A percentile compares a stretch with the other conserved stretches of the same genome.
Evolutionary conservation across 305 asterid species (phyloP).

Genomic region (Fraxinus floribunda): DNA sequence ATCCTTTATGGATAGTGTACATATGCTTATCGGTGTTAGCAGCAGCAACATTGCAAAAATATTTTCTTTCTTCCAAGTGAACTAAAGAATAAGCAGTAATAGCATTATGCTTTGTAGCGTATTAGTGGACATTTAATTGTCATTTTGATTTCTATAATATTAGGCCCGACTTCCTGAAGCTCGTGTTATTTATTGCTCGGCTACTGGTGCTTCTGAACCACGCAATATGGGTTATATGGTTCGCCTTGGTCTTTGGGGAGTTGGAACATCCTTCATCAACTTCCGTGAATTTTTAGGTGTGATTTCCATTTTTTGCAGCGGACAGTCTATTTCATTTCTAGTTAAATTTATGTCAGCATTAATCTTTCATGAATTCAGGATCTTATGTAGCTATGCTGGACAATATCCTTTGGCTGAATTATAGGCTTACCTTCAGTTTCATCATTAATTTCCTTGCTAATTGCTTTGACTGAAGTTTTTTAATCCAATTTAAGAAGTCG

Average conservation of each 20-base stretch:
- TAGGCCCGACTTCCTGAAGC: slow-evolving; percentile 98
- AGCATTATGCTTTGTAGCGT: slow-evolving; percentile 11
- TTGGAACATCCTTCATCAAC: slow-evolving; percentile 81
- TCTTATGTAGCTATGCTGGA: neutral
- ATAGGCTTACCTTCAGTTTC: slow-evolving; percentile 8
- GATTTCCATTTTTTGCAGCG: slow-evolving; percentile 25
- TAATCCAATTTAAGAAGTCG: neutral
- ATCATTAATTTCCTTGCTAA: slow-evolving; percentile 2
- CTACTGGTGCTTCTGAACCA: slow-evolving; percentile 99
- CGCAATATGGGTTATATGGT: slow-evolving; percentile 99
- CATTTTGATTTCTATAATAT: slow-evolving; percentile 36
- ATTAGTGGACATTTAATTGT: slow-evolving; percentile 19
- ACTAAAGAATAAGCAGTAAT: neutral
- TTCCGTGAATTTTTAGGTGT: slow-evolving; percentile 89
- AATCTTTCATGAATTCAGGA: neutral
- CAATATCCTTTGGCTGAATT: slow-evolving; percentile 11
- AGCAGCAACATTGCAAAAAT: neutral
- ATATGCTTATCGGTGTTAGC: neutral
- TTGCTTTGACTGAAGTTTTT: slow-evolving; percentile 2
- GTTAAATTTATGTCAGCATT: neutral
- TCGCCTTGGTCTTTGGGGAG: slow-evolving; percentile 99
- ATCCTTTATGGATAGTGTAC: neutral
- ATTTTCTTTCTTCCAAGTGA: neutral
- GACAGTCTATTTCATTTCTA: slow-evolving; percentile 15
- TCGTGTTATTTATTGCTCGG: slow-evolving; percentile 95